phyloP scores from a whole-genome alignment of 75 land plant genomes.

The Pinus tabuliformis region DNA sequence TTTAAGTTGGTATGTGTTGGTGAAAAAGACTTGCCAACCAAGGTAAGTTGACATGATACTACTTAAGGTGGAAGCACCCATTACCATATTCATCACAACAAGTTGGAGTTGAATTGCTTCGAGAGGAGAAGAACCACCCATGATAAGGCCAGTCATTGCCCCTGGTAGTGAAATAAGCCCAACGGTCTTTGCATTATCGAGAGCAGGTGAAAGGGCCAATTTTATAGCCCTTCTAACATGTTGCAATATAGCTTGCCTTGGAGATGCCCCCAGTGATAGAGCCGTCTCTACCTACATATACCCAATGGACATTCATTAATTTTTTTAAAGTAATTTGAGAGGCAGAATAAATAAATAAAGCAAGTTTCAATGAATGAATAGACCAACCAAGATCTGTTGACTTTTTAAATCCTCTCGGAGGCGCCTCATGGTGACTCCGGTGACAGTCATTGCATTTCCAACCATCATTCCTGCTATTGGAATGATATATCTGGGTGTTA shows the following conservation, averaged over 20 bases:
- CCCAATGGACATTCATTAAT: background rate
- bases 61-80: constrained; percentile 91
- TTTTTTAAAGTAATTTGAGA: background rate
- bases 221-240: constrained; percentile 82
- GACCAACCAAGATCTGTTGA: constrained; percentile 64
- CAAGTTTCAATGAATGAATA: background rate
- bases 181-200: constrained; percentile 94
- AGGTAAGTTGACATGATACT: constrained; percentile 80
- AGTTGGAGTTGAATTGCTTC: constrained; percentile 94
- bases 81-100: constrained; percentile 90
- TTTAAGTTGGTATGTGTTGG: constrained; percentile 78
- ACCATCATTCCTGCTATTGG: constrained; percentile 98
- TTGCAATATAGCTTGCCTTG: constrained; percentile 73
- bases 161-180: constrained; percentile 91
- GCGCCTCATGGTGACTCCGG: constrained; percentile 90
- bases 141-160: constrained; percentile 95
- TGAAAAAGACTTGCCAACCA: constrained; percentile 94
- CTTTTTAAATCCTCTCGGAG: constrained; percentile 80
- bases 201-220: constrained; percentile 72
- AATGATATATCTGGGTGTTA: constrained; percentile 89
- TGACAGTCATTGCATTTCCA: constrained; percentile 95
- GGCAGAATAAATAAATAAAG: background rate
- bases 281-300: constrained; percentile 83
- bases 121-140: constrained; percentile 95
- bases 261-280: constrained; percentile 91